Conservation (phyloP, 306 rosid genomes). For the Albizia julibrissin region DNA sequence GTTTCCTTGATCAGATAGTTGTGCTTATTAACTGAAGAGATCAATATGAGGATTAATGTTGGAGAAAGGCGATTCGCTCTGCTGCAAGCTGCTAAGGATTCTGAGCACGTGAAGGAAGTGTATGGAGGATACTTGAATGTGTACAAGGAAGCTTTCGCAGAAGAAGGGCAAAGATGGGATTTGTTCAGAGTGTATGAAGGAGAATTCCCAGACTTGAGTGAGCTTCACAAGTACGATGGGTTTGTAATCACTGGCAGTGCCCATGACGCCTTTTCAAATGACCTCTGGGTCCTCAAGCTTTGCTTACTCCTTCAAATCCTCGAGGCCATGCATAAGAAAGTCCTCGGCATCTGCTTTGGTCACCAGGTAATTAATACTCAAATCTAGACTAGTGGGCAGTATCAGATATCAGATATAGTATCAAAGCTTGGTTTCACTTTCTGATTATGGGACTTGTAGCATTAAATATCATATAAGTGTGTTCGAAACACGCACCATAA, state of each 20-base stretch:
- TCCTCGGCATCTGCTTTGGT: slow-evolving; percentile 80
- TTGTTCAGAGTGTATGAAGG: slow-evolving; percentile 60
- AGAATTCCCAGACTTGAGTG: slow-evolving; percentile 51
- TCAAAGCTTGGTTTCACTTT: too few relatives aligned
- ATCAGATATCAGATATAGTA: not conserved
- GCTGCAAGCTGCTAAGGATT: slow-evolving; percentile 59
- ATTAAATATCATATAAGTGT: too few relatives aligned
- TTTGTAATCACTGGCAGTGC: slow-evolving; percentile 67
- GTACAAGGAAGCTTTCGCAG: slow-evolving; percentile 57
- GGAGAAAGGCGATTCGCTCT: slow-evolving; percentile 47
- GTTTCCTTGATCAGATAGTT: not conserved
- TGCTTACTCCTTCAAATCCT: slow-evolving; percentile 58
- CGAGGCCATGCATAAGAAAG: slow-evolving; percentile 62
- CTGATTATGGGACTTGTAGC: too few relatives aligned
- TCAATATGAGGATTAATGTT: slow-evolving; percentile 1
- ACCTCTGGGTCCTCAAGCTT: slow-evolving; percentile 60
- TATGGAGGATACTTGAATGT: slow-evolving; percentile 68
- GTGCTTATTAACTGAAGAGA: not conserved
- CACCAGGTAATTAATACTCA: slow-evolving; percentile 53
- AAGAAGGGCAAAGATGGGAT: slow-evolving; percentile 70
- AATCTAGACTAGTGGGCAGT: not conserved
- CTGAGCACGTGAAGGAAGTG: slow-evolving; percentile 56
- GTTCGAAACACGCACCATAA: too few relatives aligned
- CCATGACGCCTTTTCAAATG: slow-evolving; percentile 62
- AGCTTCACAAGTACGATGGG: slow-evolving; percentile 57